These are phyloP conservation scores for Luvunga scandens DNA, from an alignment of 345 rosid genomes.

Conservation along the genomic window DNA sequence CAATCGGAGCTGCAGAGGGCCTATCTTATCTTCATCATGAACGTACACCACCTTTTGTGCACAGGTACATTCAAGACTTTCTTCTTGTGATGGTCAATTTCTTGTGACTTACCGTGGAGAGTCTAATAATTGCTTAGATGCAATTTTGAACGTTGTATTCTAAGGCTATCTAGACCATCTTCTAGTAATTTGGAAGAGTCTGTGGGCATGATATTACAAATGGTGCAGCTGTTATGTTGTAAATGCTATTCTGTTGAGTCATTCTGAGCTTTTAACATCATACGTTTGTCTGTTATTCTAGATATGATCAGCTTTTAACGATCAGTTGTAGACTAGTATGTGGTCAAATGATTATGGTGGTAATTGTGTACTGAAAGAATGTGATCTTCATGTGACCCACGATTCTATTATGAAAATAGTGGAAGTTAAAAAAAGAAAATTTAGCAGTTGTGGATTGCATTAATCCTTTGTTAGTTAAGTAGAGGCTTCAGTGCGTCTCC, in stretches of 20 bases:
- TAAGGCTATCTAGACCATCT: background rate
- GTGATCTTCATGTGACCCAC: background rate
- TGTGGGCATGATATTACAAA: background rate
- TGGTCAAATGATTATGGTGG: background rate
- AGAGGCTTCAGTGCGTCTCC: background rate
- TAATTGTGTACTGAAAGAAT: background rate
- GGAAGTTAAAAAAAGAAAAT: background rate
- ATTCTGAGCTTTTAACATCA: background rate
- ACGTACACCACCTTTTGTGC: constrained; percentile 83
- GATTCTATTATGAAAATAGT: background rate
- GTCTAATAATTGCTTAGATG: background rate
- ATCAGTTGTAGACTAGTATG: background rate
- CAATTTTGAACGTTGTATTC: background rate
- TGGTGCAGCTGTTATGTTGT: background rate
- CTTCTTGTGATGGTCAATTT: constrained; percentile 3
- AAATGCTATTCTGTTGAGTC: background rate
- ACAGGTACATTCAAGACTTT: constrained; percentile 53
- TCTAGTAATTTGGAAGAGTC: background rate
- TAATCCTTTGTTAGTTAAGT: background rate
- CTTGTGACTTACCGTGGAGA: background rate
- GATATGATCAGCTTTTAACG: background rate
- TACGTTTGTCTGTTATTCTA: background rate
- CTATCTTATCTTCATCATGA: constrained; percentile 88
- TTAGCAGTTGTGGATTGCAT: background rate
- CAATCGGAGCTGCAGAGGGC: constrained; percentile 93